Evolutionary conservation across 2,329 filamentous ascomycete genomes (phyloP).

Genomic region (Nigrospora osmanthi): DNA sequence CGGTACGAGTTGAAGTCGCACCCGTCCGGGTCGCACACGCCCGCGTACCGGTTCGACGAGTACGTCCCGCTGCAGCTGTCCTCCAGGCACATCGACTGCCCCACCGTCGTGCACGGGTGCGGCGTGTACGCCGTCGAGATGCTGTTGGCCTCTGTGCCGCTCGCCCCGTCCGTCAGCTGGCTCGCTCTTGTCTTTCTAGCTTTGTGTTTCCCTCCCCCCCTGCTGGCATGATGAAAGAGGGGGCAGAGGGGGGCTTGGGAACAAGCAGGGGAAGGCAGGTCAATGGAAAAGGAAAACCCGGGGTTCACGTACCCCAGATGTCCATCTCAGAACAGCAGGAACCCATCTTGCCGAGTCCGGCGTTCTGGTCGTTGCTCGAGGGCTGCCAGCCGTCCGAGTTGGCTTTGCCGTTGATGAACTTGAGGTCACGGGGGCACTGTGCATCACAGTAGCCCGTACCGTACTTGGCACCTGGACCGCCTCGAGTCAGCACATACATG

Average conservation of each 20-base stretch:
- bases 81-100: slow-evolving; percentile 35
- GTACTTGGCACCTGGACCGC: slow-evolving; percentile 35
- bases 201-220: too few species aligned
- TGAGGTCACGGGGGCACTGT: slow-evolving; percentile 38
- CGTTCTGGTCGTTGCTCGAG: slow-evolving; percentile 38
- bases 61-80: slow-evolving; percentile 39
- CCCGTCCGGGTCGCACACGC: slow-evolving; percentile 54
- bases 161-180: too few species aligned
- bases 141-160: slow-evolving; percentile 41
- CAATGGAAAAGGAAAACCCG: too few species aligned
- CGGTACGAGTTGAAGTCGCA: slow-evolving; percentile 60
- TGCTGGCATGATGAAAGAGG: too few species aligned
- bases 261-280: too few species aligned
- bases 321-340: slow-evolving; percentile 53
- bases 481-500: too few species aligned
- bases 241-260: too few species aligned
- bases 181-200: too few species aligned
- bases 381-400: slow-evolving; percentile 38
- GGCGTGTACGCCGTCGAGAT: slow-evolving; percentile 52
- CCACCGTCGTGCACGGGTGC: slow-evolving; percentile 44
- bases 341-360: slow-evolving; percentile 39
- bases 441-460: slow-evolving; percentile 48
- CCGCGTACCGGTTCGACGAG: slow-evolving; percentile 40
- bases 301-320: slow-evolving; percentile 33
- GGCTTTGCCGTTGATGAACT: slow-evolving; percentile 41